Percentiles rank a stretch among this genome's conserved stretches.
These are phyloP conservation scores for Xylaria sp. DNA, from an alignment of 2,329 filamentous ascomycete species.

Conservation along the genomic window DNA sequence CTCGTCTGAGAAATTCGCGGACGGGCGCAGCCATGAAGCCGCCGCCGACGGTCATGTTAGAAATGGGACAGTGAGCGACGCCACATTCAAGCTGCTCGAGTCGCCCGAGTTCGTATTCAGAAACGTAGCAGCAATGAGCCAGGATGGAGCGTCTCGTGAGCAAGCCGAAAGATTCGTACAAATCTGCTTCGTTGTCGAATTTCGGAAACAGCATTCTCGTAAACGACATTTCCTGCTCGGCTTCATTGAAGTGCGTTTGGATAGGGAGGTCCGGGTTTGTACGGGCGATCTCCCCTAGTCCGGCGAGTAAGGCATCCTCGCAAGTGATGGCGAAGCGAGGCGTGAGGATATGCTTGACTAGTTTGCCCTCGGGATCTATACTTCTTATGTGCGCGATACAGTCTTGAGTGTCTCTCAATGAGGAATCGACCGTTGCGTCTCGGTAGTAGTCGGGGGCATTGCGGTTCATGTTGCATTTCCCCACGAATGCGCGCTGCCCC, in stretches of 20 bases:
- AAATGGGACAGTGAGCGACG: slow-evolving; percentile 67
- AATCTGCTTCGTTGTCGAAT: slow-evolving; percentile 61
- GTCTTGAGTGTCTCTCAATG: slow-evolving; percentile 54
- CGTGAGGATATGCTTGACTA: slow-evolving; percentile 59
- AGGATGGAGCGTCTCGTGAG: slow-evolving; percentile 63
- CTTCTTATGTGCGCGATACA: slow-evolving; percentile 54
- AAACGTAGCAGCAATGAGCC: slow-evolving; percentile 70
- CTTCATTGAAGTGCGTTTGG: slow-evolving; percentile 73
- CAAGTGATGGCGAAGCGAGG: slow-evolving; percentile 68
- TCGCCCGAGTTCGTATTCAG: slow-evolving; percentile 57
- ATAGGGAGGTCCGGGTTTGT: slow-evolving; percentile 58
- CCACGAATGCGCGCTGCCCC: slow-evolving; percentile 65
- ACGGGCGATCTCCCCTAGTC: slow-evolving; percentile 59
- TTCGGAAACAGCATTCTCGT: slow-evolving; percentile 62
- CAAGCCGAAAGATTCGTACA: slow-evolving; percentile 62
- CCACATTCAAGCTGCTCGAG: slow-evolving; percentile 58
- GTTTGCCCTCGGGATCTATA: slow-evolving; percentile 50
- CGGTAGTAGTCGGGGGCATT: slow-evolving; percentile 60
- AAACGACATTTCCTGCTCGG: slow-evolving; percentile 61
- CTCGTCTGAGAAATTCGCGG: slow-evolving; percentile 59
- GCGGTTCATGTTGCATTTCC: slow-evolving; percentile 68
- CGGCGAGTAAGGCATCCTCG: slow-evolving; percentile 56
- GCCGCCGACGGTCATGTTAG: slow-evolving; percentile 67
- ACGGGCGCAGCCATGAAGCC: slow-evolving; percentile 68
- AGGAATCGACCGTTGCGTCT: slow-evolving; percentile 53